Conservation (phyloP, 805 yeast species). For the Ogataea nonfermentans region DNA sequence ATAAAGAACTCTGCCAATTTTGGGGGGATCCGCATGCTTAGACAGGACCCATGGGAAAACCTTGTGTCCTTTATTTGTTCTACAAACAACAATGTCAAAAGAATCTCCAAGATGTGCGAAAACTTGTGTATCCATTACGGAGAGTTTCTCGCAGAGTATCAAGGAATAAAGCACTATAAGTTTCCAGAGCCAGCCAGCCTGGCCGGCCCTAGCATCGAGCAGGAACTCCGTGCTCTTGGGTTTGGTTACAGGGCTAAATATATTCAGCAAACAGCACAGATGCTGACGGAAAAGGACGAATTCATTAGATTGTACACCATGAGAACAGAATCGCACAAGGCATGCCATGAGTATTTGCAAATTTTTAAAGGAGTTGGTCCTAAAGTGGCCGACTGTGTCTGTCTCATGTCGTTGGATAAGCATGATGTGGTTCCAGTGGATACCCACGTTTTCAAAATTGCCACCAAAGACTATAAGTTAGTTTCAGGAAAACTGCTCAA, state of each 20-base stretch:
- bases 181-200: conserved; percentile 71
- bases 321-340: conserved; percentile 39
- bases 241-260: conserved; percentile 95
- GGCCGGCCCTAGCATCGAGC: conserved; percentile 31
- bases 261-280: conserved; percentile 71
- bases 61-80: conserved; percentile 88
- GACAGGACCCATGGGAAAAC: conserved; percentile 98
- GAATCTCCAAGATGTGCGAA: conserved; percentile 92
- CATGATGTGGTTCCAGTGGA: conserved; percentile 92
- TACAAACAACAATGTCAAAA: conserved; percentile 90
- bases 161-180: conserved; percentile 57
- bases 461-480: conserved; percentile 73
- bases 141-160: conserved; percentile 47
- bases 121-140: conserved; percentile 73
- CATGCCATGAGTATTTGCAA: conserved; percentile 55
- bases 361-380: conserved; percentile 91
- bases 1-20: conserved; percentile 37
- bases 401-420: conserved; percentile 85
- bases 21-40: conserved; percentile 75
- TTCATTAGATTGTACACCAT: conserved; percentile 40
- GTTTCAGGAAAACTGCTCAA: conserved; percentile 45
- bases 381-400: conserved; percentile 95
- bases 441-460: conserved; percentile 91
- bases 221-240: conserved; percentile 46
- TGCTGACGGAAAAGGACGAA: conserved; percentile 42